These are phyloP conservation scores for Canavalia gladiata DNA, from an alignment of 306 rosid genomes.

Conservation along the genomic window DNA sequence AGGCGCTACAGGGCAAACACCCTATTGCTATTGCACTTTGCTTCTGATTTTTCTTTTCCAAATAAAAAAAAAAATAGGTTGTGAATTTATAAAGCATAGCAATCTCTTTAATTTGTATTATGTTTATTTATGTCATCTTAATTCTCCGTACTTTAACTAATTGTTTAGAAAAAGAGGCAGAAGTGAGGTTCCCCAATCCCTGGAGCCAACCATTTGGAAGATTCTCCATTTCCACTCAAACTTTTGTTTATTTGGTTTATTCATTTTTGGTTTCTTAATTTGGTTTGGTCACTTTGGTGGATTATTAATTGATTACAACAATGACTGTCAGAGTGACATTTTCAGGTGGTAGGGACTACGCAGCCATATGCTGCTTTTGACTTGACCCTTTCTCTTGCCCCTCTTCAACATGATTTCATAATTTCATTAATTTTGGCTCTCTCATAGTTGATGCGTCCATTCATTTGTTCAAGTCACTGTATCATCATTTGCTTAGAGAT, in stretches of 20 bases:
- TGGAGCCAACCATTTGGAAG: constrained; percentile 46
- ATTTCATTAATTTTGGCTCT: neutral
- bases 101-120: neutral
- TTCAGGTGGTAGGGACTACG: constrained; percentile 35
- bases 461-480: neutral
- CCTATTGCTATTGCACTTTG: no score
- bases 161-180: neutral
- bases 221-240: constrained; percentile 34
- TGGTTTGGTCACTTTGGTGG: neutral
- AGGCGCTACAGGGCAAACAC: no score
- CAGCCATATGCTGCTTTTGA: constrained; percentile 24
- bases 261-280: neutral
- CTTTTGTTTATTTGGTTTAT: neutral
- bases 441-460: neutral
- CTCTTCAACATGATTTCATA: neutral
- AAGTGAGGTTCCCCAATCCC: constrained; percentile 40
- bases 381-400: constrained; percentile 14
- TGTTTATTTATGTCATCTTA: neutral
- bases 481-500: neutral
- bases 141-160: constrained; percentile 4
- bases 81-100: no score
- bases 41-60: no score
- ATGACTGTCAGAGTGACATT: neutral
- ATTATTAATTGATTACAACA: neutral
- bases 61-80: no score